phyloP scores from a whole-genome alignment of 2,329 filamentous ascomycete genomes.

The Dactylellina drechsleri region DNA sequence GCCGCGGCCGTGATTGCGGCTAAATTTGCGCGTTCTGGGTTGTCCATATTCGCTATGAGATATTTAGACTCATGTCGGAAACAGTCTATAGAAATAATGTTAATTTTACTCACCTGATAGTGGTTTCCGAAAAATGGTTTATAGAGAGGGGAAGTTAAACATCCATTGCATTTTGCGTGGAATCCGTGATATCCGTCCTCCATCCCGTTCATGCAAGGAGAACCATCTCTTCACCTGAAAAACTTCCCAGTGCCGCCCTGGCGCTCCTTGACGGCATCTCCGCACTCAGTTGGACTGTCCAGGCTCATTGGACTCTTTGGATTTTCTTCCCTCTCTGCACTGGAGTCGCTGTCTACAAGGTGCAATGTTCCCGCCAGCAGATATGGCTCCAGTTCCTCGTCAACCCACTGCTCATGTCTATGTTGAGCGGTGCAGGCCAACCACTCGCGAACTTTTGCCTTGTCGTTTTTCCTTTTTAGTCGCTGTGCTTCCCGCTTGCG shows the following conservation, averaged over 20 bases:
- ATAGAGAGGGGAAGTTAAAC: too few relatives aligned
- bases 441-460: slow-evolving; percentile 45
- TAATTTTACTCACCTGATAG: too few relatives aligned
- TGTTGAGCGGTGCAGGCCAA: slow-evolving; percentile 44
- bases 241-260: background rate
- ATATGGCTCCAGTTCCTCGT: slow-evolving; percentile 42
- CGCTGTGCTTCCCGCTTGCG: slow-evolving; percentile 40
- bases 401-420: slow-evolving; percentile 49
- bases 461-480: slow-evolving; percentile 44
- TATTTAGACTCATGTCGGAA: too few relatives aligned
- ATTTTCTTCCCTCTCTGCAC: background rate
- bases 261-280: background rate
- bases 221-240: too few relatives aligned
- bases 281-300: background rate
- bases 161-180: background rate
- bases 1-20: too few relatives aligned
- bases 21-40: too few relatives aligned
- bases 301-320: background rate
- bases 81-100: too few relatives aligned
- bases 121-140: too few relatives aligned
- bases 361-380: slow-evolving; percentile 29
- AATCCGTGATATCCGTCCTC: background rate
- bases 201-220: too few relatives aligned
- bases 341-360: slow-evolving; percentile 32
- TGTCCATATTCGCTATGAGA: too few relatives aligned